Conservation (phyloP, 2,329 filamentous ascomycete species). For the Lasiodiplodia theobromae region DNA sequence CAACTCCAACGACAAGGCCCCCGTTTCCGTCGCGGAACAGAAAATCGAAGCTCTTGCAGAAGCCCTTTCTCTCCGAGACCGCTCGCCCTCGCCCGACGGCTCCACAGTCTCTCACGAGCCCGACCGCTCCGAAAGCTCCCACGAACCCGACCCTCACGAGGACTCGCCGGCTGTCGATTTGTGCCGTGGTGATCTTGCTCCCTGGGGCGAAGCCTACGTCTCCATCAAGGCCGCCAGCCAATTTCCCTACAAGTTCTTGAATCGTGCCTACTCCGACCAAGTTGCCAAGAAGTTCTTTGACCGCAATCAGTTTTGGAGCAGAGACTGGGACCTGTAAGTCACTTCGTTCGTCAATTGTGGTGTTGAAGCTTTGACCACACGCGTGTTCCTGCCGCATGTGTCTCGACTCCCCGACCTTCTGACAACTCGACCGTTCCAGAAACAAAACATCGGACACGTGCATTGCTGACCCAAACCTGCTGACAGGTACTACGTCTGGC, state of each 20-base stretch:
- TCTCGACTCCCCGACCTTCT: neutral
- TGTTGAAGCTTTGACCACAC: no score
- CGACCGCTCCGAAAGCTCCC: conserved; percentile 16
- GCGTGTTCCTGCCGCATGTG: neutral
- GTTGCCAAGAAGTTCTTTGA: conserved; percentile 64
- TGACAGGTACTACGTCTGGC: conserved; percentile 71
- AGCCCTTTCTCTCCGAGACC: conserved; percentile 1
- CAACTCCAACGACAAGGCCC: neutral
- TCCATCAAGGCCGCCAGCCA: conserved; percentile 58
- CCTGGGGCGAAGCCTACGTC: conserved; percentile 40
- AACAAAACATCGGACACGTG: neutral
- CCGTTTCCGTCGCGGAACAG: neutral
- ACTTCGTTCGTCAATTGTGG: neutral
- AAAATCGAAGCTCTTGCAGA: conserved; percentile 1
- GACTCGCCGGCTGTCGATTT: neutral
- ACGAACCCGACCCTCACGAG: conserved; percentile 2
- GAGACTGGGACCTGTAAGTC: conserved; percentile 79
- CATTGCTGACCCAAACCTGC: neutral
- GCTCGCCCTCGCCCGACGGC: neutral
- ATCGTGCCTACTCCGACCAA: conserved; percentile 55
- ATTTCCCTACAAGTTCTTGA: conserved; percentile 68
- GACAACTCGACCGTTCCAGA: no score
- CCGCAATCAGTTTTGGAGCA: conserved; percentile 62
- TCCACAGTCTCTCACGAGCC: conserved; percentile 12
- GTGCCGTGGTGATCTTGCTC: conserved; percentile 13